Base-by-base conservation (phyloP, 169 alveolate species). In the Eimeria sp. region DNA sequence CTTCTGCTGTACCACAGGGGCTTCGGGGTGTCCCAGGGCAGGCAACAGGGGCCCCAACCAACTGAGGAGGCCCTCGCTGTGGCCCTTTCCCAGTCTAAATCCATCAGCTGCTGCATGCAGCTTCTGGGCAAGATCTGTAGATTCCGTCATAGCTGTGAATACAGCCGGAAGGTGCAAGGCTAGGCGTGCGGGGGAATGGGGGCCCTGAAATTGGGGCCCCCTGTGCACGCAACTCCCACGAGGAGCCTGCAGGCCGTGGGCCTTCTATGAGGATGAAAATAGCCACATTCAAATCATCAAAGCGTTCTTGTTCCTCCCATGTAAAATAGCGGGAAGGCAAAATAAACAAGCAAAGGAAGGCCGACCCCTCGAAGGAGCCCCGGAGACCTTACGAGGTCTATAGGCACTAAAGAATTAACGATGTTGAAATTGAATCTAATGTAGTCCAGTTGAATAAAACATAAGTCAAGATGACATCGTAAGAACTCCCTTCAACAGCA, bases 61-160 rank as follows among this genome's bases (percentile, higher is more conserved):
- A 14, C 73, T 40, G 72, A 82, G 20, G 43, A 82, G 90, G 72
- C 57, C 90, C 45, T 82, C 72, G n/a, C 67, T 65, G 25, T 65
- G 47, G 54, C 73, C 72, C 27, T 25, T 45, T 43, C 90, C 90
- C 30, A 47, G 43, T 27, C 58, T 18, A 49, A 54, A n/a, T 22
- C 90, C 90, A n/a, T 47, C 30, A 65, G 90, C 90, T 30, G 90
- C 90, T 25, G 90, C 90, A 54, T 49, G 47, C 67, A 82, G 90
- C 73, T 16, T 61, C 70, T 82, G 67, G 10, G 90, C 90, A 2
- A 82, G 34, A 45, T 11, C 90, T 0, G 54, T 45, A 5, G 72
- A 47, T 73, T 51, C 90, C 72, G 51, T 27, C 73, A 82, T 82
- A 65, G 72, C 90, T 27, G 70, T 61, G 20, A 18, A 61, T 61